Base-by-base conservation (phyloP, 768 basidiomycete species). In the Boletus tomentosulus region DNA sequence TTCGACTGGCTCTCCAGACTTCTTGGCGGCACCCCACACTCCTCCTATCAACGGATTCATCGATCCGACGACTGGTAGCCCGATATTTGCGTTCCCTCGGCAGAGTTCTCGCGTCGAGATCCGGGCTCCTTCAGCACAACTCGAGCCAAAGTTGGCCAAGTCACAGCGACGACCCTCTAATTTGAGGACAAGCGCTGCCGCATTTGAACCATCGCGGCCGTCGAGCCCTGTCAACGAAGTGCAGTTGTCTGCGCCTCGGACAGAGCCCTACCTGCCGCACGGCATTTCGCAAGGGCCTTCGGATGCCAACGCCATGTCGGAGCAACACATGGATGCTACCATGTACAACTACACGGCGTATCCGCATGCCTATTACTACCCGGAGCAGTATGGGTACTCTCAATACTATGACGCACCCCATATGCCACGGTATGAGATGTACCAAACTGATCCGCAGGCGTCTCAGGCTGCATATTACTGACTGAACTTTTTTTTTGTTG, bases 31-130 rank as follows among this genome's bases (percentile, higher is more conserved):
- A 15, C 75, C 85, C 6, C 81, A 81, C 60, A 79, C 84, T 28
- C 85, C 84, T 45, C 82, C 84, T 4, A 63, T 81, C 61, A 82
- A 79, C 56, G 80, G 82, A 33, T 86, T 83, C 65, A 71, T 86
- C 50, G 85, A 89, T 65, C 83, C 85, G 7, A 57, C 77, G 9
- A 84, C 84, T 33, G 86, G 85, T 24, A 74, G 76, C 13, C 81
- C 87, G n/a, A 79, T 90, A 24, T 90, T 91, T 66, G 76, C 85
- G 4, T 82, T 86, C 63, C 85, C 88, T 33, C 81, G 87, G 19
- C 83, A 87, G 66, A 81, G 79, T 53, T 80, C 83, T 22, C 85
- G 87, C 46, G 71, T 91, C 51, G 84, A 88, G 69, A 91, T 91
- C 48, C 85, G 88, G 54, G 80, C 86, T 12, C 88, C 82, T 2